Evolutionary conservation across 345 rosid species (phyloP).

Genomic region (Arabidopsis thaliana): TAIR10.1 NC_003075.7:15379501-15380000

Average conservation of each 20-base stretch:
- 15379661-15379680: not conserved
- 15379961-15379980: too few relatives aligned
- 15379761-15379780: not conserved
- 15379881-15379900: not conserved
- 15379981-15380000: not conserved
- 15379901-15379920: not conserved
- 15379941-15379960: not conserved
- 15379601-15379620: not conserved
- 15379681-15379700: not conserved
- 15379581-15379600: not conserved
- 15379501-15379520: constrained; percentile 2
- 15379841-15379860: not conserved
- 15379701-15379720: not conserved
- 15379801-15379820: not conserved
- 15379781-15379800: not conserved
- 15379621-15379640: not conserved
- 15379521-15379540: constrained; percentile 29
- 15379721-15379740: not conserved
- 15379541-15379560: constrained; percentile 32
- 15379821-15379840: not conserved
- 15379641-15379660: not conserved
- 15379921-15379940: not conserved
- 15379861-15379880: not conserved
- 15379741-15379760: not conserved
- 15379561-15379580: not conserved